Percentiles rank a stretch among this genome's conserved stretches.
Evolutionary conservation across 2,329 filamentous ascomycete genomes (phyloP).

Genomic region (Trichoderma sp.): DNA sequence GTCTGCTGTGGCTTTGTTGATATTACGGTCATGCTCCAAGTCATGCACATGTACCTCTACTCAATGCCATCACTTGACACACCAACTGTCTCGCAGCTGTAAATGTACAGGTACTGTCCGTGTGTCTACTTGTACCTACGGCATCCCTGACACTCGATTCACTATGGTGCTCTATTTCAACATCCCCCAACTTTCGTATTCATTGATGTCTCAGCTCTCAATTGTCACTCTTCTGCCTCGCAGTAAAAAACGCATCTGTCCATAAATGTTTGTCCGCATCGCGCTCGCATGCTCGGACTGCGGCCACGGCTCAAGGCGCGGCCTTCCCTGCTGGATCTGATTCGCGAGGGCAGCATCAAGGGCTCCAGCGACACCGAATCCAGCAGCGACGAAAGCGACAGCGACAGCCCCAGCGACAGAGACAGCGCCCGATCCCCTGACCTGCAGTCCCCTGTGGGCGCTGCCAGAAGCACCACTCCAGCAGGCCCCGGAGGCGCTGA

Average conservation of each 20-base stretch:
- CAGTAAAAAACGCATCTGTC: not conserved
- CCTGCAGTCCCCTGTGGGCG: not conserved
- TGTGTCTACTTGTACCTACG: not conserved
- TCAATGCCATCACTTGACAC: not conserved
- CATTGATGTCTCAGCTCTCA: not conserved
- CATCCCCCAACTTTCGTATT: not conserved
- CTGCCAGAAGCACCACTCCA: not conserved
- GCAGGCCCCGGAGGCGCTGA: not conserved
- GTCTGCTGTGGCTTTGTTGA: not conserved
- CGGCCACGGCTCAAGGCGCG: conserved; percentile 49
- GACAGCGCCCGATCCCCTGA: not conserved
- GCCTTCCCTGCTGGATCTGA: conserved; percentile 53
- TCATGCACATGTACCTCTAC: not conserved
- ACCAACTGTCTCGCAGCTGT: not conserved
- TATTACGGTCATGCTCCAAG: not conserved
- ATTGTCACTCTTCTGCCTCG: not conserved
- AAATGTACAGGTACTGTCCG: not conserved
- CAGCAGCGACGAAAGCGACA: conserved; percentile 1
- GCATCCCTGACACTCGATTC: not conserved
- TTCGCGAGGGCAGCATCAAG: conserved; percentile 37
- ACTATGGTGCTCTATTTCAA: not conserved
- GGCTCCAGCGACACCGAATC: conserved; percentile 20
- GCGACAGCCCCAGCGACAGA: conserved; percentile 7
- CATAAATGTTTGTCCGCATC: not conserved
- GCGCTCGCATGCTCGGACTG: conserved; percentile 49